Base-by-base conservation (phyloP, 768 basidiomycete species). In the Suillus placidus region DNA sequence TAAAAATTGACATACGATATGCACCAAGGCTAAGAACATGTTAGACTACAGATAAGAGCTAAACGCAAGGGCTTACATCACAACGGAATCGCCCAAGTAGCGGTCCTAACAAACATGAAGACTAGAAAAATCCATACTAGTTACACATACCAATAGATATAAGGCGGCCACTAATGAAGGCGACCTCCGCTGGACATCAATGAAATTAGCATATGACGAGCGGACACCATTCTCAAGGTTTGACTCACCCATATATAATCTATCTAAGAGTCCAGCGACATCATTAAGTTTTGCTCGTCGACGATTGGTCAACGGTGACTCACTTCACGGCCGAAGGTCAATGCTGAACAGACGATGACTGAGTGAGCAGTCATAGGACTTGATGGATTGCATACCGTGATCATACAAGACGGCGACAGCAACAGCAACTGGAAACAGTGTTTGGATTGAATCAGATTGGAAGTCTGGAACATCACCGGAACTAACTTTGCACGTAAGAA, bases 201-300 rank as follows among this genome's bases (percentile, higher is more conserved):
- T 32, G n/a, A 63, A 26, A 13, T 71, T 18, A 63, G 40, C 43
- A 60, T 34, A 13, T 8, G 42, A 35, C 42, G 10, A 30, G 26
- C 1, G 37, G 32, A 61, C 34, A n/a, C 20, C 20, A 38, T 35
- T 23, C 20, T 38, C 47, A 5, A 52, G 52, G 45, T 30, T 54
- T 14, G 3, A 45, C 73, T 62, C 56, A 77, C 75, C 76, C 76
- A 76, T 64, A 76, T 66, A 26, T 76, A 71, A 8, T 77, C 75
- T 49, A 76, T 66, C 75, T 76, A 37, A 56, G 58, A 37, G 40
- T 47, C 40, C 14, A 37, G 13, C 12, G 30, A 5, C 23, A 20
- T 74, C 37, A 64, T 30, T 35, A 6, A 30, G 3, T n/a, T 4
- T 49, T 55, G 60, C 13, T 55, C n/a, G 23, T 18, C 52, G 12